Evolutionary conservation across 345 rosid species (phyloP).

Genomic region (Turnera subulata): DNA sequence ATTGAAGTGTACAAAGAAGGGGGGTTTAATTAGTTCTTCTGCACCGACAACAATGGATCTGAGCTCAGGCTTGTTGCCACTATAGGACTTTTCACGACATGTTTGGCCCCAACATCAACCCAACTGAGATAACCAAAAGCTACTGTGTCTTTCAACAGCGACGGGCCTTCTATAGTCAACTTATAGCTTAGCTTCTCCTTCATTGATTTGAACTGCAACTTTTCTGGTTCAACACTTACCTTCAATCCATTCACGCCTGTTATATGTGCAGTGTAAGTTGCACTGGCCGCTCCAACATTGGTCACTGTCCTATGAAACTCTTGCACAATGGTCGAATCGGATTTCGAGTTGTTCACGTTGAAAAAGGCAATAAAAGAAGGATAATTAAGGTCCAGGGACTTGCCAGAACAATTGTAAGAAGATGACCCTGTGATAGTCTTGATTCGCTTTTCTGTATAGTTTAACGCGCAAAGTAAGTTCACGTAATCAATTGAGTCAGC

Average conservation of each 20-base stretch:
- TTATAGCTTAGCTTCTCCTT: constrained; percentile 39
- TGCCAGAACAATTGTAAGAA: constrained; percentile 30
- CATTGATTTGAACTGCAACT: constrained; percentile 38
- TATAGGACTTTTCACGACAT: constrained; percentile 49
- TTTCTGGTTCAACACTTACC: constrained; percentile 30
- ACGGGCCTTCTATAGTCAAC: constrained; percentile 35
- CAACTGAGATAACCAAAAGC: constrained; percentile 42
- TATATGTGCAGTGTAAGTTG: constrained; percentile 32
- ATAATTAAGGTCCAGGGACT: constrained; percentile 48
- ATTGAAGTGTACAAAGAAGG: no score
- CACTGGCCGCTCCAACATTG: constrained; percentile 35
- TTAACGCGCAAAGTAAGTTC: constrained; percentile 43
- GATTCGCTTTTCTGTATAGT: constrained; percentile 42
- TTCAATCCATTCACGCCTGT: constrained; percentile 28
- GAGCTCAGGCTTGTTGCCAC: constrained; percentile 23
- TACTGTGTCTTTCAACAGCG: constrained; percentile 1
- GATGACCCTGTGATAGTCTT: constrained; percentile 40
- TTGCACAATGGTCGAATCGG: neutral
- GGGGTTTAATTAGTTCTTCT: neutral
- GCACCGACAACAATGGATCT: neutral
- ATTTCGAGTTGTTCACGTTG: neutral
- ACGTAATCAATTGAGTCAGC: constrained; percentile 36
- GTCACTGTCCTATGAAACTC: constrained; percentile 54
- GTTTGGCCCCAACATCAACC: constrained; percentile 35
- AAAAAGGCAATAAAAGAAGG: constrained; percentile 53